Evolutionary conservation across 2,329 filamentous ascomycete genomes (phyloP).

Genomic region (Colletotrichum magnum): DNA sequence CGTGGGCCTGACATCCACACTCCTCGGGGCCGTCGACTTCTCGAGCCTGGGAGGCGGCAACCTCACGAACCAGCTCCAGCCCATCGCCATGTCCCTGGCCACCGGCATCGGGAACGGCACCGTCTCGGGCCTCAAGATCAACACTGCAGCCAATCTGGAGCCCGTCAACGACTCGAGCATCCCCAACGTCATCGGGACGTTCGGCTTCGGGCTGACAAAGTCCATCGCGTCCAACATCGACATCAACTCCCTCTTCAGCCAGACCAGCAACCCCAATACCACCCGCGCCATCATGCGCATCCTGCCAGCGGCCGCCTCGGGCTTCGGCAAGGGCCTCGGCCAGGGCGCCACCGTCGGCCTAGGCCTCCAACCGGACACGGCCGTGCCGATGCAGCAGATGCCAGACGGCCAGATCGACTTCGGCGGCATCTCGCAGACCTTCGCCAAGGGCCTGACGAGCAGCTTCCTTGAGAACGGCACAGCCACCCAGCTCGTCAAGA

Average conservation of each 20-base stretch:
- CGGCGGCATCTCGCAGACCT: slow-evolving; percentile 45
- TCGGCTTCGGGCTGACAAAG: slow-evolving; percentile 48
- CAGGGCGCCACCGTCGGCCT: slow-evolving; percentile 46
- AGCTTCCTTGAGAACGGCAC: slow-evolving; percentile 52
- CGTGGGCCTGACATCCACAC: slow-evolving; percentile 47
- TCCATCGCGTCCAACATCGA: slow-evolving; percentile 46
- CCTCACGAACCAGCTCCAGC: slow-evolving; percentile 38
- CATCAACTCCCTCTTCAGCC: slow-evolving; percentile 38
- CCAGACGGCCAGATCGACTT: slow-evolving; percentile 42
- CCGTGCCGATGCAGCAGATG: slow-evolving; percentile 41
- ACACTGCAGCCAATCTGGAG: slow-evolving; percentile 34
- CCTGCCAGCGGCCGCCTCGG: slow-evolving; percentile 45
- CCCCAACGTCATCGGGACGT: slow-evolving; percentile 43
- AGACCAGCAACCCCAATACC: slow-evolving; percentile 36
- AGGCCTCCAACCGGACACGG: slow-evolving; percentile 46
- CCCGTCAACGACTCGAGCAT: slow-evolving; percentile 43
- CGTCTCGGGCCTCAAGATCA: slow-evolving; percentile 44
- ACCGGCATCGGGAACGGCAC: slow-evolving; percentile 45
- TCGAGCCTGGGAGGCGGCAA: slow-evolving; percentile 33
- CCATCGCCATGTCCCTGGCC: slow-evolving; percentile 43
- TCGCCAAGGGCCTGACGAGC: slow-evolving; percentile 48
- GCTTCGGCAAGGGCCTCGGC: slow-evolving; percentile 48
- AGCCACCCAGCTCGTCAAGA: slow-evolving; percentile 43
- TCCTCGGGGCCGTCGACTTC: slow-evolving; percentile 46
- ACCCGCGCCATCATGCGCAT: slow-evolving; percentile 40